phyloP scores from a whole-genome alignment of 2,329 filamentous ascomycete species.

The Chlorencoelia australis region DNA sequence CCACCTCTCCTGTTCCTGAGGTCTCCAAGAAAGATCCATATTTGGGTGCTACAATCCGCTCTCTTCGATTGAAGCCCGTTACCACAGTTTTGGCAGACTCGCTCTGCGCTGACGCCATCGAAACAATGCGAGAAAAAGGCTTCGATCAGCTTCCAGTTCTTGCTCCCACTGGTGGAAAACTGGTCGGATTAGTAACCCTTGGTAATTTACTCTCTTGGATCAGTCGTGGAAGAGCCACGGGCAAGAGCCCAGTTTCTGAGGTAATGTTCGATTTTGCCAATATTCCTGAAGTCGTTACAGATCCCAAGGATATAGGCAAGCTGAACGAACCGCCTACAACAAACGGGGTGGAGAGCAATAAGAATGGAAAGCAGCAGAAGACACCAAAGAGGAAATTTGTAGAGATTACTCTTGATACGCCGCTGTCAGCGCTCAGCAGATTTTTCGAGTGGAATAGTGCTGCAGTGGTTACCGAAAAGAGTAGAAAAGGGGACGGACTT shows the following conservation, averaged over 20 bases:
- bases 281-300: constrained; percentile 82
- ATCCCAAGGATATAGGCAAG: constrained; percentile 55
- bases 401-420: constrained; percentile 87
- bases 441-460: constrained; percentile 99
- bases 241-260: constrained; percentile 63
- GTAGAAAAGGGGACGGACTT: constrained; percentile 36
- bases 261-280: constrained; percentile 97
- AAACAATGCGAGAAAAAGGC: constrained; percentile 96
- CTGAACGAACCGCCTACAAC: constrained; percentile 25
- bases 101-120: constrained; percentile 76
- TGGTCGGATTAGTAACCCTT: constrained; percentile 88
- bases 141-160: constrained; percentile 97
- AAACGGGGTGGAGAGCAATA: constrained; percentile 16
- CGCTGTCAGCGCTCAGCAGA: constrained; percentile 69
- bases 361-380: constrained; percentile 29
- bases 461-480: constrained; percentile 79
- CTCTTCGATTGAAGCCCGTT: constrained; percentile 84
- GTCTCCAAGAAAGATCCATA: constrained; percentile 53
- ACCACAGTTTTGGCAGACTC: constrained; percentile 68
- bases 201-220: constrained; percentile 91
- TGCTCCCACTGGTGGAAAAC: constrained; percentile 53
- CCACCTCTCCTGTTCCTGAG: constrained; percentile 30
- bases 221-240: constrained; percentile 68
- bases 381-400: constrained; percentile 64
- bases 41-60: constrained; percentile 65